These are phyloP conservation scores for Tricholoma hemisulphureum DNA, from an alignment of 768 basidiomycete genomes.

Conservation along the genomic window DNA sequence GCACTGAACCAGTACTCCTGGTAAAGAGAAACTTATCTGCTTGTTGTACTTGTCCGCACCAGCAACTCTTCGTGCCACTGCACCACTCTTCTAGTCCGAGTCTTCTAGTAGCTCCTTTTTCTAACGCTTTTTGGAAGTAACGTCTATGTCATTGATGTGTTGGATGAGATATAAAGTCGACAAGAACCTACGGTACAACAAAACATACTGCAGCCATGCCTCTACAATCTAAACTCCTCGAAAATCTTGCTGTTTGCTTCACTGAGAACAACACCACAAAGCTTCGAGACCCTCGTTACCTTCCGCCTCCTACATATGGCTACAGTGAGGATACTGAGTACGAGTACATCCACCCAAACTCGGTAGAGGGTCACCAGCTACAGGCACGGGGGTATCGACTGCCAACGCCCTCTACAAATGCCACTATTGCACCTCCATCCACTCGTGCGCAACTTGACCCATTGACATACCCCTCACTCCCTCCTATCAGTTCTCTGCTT, in stretches of 20 bases:
- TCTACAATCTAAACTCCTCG: not conserved
- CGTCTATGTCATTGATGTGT: not conserved
- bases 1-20: no score
- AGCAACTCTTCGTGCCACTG: no score
- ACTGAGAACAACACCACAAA: not conserved
- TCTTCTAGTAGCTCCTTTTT: not conserved
- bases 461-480: not conserved
- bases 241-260: not conserved
- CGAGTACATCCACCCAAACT: not conserved
- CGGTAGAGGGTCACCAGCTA: not conserved
- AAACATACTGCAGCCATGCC: not conserved
- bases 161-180: not conserved
- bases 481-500: not conserved
- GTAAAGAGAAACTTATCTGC: no score
- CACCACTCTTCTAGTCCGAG: no score
- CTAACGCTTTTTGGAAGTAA: not conserved
- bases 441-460: not conserved
- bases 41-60: no score
- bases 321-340: not conserved
- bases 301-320: not conserved
- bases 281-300: not conserved
- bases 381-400: not conserved
- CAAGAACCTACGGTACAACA: not conserved
- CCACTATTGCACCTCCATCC: not conserved
- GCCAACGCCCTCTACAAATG: not conserved